These are phyloP conservation scores for Alternaria sp. DNA, from an alignment of 2,329 filamentous ascomycete genomes.

Conservation along the genomic window DNA sequence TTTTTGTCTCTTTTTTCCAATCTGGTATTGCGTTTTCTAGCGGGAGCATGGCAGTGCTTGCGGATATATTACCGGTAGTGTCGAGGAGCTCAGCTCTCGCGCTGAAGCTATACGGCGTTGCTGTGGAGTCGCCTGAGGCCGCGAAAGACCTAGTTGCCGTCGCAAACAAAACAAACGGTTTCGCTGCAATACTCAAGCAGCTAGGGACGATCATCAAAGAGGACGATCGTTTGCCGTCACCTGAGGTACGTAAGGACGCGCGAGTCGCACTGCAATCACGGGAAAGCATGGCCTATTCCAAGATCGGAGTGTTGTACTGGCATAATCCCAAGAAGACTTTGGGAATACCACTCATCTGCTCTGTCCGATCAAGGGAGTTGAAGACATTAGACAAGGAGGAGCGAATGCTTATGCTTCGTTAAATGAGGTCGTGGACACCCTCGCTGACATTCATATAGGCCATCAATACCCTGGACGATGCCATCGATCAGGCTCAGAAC, in stretches of 20 bases:
- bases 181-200: constrained; percentile 48
- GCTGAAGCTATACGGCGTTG: constrained; percentile 42
- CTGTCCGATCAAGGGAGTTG: neutral
- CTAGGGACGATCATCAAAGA: constrained; percentile 47
- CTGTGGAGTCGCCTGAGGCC: constrained; percentile 28
- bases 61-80: constrained; percentile 44
- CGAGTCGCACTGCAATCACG: neutral
- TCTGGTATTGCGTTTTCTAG: neutral
- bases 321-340: neutral
- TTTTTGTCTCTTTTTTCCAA: constrained; percentile 1
- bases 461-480: constrained; percentile 42
- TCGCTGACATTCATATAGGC: constrained; percentile 32
- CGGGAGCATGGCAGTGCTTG: constrained; percentile 42
- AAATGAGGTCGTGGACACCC: neutral
- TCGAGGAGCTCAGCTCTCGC: constrained; percentile 43
- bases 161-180: constrained; percentile 45
- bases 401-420: neutral
- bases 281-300: neutral
- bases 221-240: constrained; percentile 46
- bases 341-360: neutral
- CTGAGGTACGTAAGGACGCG: constrained; percentile 32
- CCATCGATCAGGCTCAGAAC: constrained; percentile 39
- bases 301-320: neutral
- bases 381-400: neutral
- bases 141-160: constrained; percentile 36